A percentile compares a stretch with the other conserved stretches of the same genome.
Conservation (phyloP, 1,139 yeast genomes). For the Taphrina pruni region DNA sequence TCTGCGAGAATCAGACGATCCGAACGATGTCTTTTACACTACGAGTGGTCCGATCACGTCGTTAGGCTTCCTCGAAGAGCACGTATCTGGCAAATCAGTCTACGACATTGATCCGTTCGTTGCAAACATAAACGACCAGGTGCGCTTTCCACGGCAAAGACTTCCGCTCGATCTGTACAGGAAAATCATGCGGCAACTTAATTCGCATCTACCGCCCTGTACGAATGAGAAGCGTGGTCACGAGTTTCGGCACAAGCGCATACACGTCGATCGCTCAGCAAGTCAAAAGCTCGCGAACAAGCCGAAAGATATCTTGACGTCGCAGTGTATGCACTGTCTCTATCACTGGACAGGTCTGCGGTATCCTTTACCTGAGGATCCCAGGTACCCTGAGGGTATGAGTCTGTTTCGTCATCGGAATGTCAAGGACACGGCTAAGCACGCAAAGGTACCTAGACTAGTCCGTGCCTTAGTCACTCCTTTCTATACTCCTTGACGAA, state of each 20-base stretch:
- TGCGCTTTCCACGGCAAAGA: constrained; percentile 12
- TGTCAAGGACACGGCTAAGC: background rate
- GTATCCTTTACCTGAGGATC: constrained; percentile 20
- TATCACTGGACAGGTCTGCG: constrained; percentile 21
- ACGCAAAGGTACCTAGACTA: constrained; percentile 13
- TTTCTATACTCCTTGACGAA: constrained; percentile 5
- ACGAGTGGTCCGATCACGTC: constrained; percentile 16
- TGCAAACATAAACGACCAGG: constrained; percentile 13
- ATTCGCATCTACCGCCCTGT: constrained; percentile 11
- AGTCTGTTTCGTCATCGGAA: constrained; percentile 13
- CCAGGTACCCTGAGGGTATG: constrained; percentile 25
- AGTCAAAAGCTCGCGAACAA: constrained; percentile 22
- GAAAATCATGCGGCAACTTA: constrained; percentile 12
- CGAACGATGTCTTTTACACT: constrained; percentile 19
- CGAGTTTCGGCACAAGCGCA: constrained; percentile 26
- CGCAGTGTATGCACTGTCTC: constrained; percentile 19
- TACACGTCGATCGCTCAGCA: constrained; percentile 13
- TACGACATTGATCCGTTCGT: constrained; percentile 22
- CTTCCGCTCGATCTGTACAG: constrained; percentile 11
- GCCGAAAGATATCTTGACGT: constrained; percentile 25
- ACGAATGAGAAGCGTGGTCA: constrained; percentile 33
- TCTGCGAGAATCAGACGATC: constrained; percentile 6
- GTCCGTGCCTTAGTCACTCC: background rate
- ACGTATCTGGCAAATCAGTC: constrained; percentile 1
- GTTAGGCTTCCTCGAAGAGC: constrained; percentile 9